Evolutionary conservation across 2,329 filamentous ascomycete genomes (phyloP).

Genomic region (Ceratocystis harringtonii): DNA sequence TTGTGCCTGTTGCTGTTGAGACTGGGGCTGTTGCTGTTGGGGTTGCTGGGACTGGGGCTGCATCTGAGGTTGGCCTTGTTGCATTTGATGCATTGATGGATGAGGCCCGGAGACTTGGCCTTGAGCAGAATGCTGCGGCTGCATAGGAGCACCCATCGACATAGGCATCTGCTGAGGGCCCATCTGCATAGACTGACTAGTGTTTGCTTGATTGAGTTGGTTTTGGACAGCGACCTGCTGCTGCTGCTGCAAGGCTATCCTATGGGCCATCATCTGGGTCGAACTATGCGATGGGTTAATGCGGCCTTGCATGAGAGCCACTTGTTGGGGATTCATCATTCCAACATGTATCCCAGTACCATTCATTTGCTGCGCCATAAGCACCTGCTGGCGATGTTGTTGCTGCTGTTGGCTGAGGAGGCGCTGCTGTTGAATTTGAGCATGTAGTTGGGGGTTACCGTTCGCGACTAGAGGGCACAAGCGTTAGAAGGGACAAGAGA

Average conservation of each 20-base stretch:
- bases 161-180: constrained; percentile 26
- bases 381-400: constrained; percentile 34
- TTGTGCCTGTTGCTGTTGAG: constrained; percentile 22
- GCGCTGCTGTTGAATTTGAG: constrained; percentile 36
- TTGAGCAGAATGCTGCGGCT: constrained; percentile 19
- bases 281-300: constrained; percentile 16
- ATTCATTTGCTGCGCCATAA: constrained; percentile 37
- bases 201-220: constrained; percentile 29
- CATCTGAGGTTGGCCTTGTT: constrained; percentile 9
- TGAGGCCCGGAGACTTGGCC: constrained; percentile 22
- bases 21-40: constrained; percentile 22
- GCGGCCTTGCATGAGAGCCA: constrained; percentile 31
- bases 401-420: constrained; percentile 40
- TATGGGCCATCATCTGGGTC: constrained; percentile 30
- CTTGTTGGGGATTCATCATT: constrained; percentile 35
- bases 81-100: constrained; percentile 26
- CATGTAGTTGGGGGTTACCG: constrained; percentile 26
- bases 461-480: constrained; percentile 5
- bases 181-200: constrained; percentile 35
- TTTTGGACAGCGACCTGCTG: constrained; percentile 22
- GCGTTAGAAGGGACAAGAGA: no score
- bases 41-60: constrained; percentile 6
- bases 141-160: constrained; percentile 18
- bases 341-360: constrained; percentile 40
- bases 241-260: constrained; percentile 34